Evolutionary conservation across 768 basidiomycete genomes (phyloP).

Genomic region (Phylloporus sp.): DNA sequence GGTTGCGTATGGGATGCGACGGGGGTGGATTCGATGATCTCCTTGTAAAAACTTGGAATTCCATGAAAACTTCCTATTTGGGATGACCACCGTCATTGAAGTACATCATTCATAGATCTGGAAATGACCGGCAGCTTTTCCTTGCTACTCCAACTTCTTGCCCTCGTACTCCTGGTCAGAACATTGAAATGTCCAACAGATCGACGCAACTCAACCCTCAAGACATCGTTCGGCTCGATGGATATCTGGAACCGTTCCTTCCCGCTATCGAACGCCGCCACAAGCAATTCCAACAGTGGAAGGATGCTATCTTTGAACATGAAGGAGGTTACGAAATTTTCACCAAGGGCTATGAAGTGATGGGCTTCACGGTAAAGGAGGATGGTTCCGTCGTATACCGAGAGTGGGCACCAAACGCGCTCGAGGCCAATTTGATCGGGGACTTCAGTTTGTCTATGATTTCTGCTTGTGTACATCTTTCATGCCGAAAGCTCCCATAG

Average conservation of each 20-base stretch:
- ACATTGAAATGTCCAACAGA: conserved; percentile 37
- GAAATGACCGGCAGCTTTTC: conserved; percentile 3
- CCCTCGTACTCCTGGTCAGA: neutral
- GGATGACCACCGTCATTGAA: no score
- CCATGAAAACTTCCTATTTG: conserved; percentile 12
- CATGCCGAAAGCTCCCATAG: conserved; percentile 36
- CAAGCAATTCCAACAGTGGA: conserved; percentile 68
- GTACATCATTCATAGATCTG: no score
- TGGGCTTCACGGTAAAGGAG: conserved; percentile 68
- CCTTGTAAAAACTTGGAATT: neutral
- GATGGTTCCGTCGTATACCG: conserved; percentile 75
- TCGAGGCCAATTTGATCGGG: conserved; percentile 79
- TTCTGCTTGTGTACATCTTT: neutral
- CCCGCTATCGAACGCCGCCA: conserved; percentile 66
- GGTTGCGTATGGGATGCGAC: conserved; percentile 54
- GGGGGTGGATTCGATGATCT: conserved; percentile 52
- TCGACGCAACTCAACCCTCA: conserved; percentile 46
- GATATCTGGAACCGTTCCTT: conserved; percentile 70
- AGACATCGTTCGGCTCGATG: conserved; percentile 58
- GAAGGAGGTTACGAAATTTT: conserved; percentile 85
- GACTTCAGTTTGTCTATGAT: conserved; percentile 80
- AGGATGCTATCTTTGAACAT: conserved; percentile 61
- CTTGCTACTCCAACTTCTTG: conserved; percentile 4
- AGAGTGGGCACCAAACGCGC: conserved; percentile 95
- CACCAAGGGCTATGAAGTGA: conserved; percentile 47